These are phyloP conservation scores for Peziza echinospora DNA, from an alignment of 495 filamentous ascomycete genomes.

Conservation along the genomic window DNA sequence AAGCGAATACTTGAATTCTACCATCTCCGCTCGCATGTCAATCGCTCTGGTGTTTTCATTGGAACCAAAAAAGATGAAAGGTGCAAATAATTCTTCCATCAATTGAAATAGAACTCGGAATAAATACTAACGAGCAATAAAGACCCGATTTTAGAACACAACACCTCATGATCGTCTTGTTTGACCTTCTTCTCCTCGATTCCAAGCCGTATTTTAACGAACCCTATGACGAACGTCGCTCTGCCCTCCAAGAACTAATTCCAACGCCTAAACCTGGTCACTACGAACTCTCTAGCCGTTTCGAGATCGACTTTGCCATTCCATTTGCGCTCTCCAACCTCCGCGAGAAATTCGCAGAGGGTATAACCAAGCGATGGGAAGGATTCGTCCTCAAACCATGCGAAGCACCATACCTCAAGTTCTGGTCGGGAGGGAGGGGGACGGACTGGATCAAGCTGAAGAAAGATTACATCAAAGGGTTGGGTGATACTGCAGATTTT, in stretches of 20 bases:
- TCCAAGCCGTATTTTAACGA: slow-evolving; percentile 38
- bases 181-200: slow-evolving; percentile 54
- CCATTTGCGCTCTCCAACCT: slow-evolving; percentile 27
- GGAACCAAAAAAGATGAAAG: slow-evolving; percentile 49
- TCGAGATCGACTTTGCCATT: slow-evolving; percentile 36
- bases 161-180: slow-evolving; percentile 68
- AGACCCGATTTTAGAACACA: slow-evolving; percentile 41
- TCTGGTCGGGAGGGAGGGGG: slow-evolving; percentile 19
- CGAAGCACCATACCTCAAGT: slow-evolving; percentile 56
- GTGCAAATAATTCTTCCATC: slow-evolving; percentile 22
- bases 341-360: slow-evolving; percentile 39
- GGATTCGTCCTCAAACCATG: slow-evolving; percentile 57
- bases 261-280: slow-evolving; percentile 32
- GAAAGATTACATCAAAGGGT: slow-evolving; percentile 64
- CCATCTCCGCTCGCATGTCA: slow-evolving; percentile 59
- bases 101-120: not conserved
- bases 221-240: slow-evolving; percentile 38
- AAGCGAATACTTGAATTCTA: slow-evolving; percentile 46
- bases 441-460: slow-evolving; percentile 61
- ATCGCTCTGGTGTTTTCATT: slow-evolving; percentile 48
- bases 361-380: slow-evolving; percentile 44
- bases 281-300: slow-evolving; percentile 33
- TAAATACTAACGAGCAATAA: slow-evolving; percentile 8
- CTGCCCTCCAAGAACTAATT: slow-evolving; percentile 36
- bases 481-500: slow-evolving; percentile 68